Conservation (phyloP, 352 stramenopile species). For the Phytophthora agathidicida region DNA sequence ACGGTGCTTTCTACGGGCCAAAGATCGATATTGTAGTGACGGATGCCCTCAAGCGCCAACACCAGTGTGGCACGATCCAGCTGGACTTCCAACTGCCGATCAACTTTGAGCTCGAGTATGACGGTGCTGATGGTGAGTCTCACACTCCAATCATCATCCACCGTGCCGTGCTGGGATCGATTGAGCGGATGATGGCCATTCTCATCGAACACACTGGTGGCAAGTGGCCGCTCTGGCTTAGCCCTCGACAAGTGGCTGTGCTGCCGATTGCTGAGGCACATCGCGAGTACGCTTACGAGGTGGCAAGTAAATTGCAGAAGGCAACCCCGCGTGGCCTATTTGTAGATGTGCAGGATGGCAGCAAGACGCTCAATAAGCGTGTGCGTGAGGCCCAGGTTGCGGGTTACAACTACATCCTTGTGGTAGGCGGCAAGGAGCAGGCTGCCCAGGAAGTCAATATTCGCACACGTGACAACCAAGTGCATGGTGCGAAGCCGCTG, state of each 20-base stretch:
- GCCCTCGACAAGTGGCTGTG: slow-evolving; percentile 78
- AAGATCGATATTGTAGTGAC: slow-evolving; percentile 99
- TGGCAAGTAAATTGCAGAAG: slow-evolving; percentile 49
- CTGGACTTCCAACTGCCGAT: slow-evolving; percentile 98
- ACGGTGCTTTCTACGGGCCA: slow-evolving; percentile 97
- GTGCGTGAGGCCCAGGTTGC: slow-evolving; percentile 82
- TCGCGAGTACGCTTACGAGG: slow-evolving; percentile 62
- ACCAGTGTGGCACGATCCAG: slow-evolving; percentile 98
- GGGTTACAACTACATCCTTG: slow-evolving; percentile 88
- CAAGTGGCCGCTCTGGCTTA: slow-evolving; percentile 97
- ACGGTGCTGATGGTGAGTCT: slow-evolving; percentile 82
- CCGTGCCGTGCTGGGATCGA: slow-evolving; percentile 95
- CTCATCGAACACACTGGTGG: slow-evolving; percentile 97
- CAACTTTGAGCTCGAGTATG: slow-evolving; percentile 95
- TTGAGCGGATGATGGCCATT: slow-evolving; percentile 99
- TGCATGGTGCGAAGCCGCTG: slow-evolving; percentile 71
- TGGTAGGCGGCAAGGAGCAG: slow-evolving; percentile 80
- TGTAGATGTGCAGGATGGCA: slow-evolving; percentile 76
- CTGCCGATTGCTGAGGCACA: slow-evolving; percentile 74
- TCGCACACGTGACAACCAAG: slow-evolving; percentile 83
- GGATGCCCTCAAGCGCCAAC: slow-evolving; percentile 96
- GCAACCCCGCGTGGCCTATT: slow-evolving; percentile 42
- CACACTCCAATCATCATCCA: slow-evolving; percentile 98
- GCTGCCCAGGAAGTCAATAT: slow-evolving; percentile 66
- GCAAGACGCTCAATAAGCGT: slow-evolving; percentile 88